Evolutionary conservation across 1,284 basidiomycete genomes (phyloP), one percentile per base, ranked within the genome.

Genomic region (Somion occarium): DNA sequence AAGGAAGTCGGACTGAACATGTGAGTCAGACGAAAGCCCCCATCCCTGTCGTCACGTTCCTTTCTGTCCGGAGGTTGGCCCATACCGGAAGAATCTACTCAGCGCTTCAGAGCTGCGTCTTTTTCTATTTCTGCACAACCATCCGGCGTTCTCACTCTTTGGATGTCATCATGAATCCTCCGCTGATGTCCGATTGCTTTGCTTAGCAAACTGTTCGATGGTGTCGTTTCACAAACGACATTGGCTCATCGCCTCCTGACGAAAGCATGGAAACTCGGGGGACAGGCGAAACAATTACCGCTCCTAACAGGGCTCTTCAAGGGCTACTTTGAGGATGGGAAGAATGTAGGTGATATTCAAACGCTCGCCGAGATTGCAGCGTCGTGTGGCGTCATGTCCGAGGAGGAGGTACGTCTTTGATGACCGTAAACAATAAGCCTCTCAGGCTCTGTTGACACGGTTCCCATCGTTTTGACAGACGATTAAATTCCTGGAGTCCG

Each of bases 161-260:
- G 7, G 15, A 34, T 34, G 30, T 7, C n/a, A n/a, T n/a, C n/a
- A n/a, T n/a, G 30, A 15, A 7, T 48, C 44, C 19, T 25, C 34
- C 38, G 48, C 49, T 53, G 22, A 23, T 38, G 37, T 44, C 11
- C 23, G 22, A 26, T 20, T 18, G 4, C 41, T 44, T 23, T 44
- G 49, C 2, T 30, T 38, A 55, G 42, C 53, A 85, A 80, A 47
- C 69, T 75, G 2, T 79, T 82, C 57, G 71, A 72, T 11, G 88
- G 88, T 18, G 68, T 76, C 27, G 71, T 91, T 53, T 76, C 78
- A 54, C 80, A 83, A 57, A 85, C 88, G 15, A 82, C 73, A 18
- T 72, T 74, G 20, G 86, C 85, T 1, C 90, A 93, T 63, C 80
- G 91, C 7, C 73, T 93, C 25, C 75, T 85, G 27, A 75, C 78